Evolutionary conservation across 768 basidiomycete genomes (phyloP), one percentile per base, ranked within the genome.

Genomic region (Lentinus tigrinus): DNA sequence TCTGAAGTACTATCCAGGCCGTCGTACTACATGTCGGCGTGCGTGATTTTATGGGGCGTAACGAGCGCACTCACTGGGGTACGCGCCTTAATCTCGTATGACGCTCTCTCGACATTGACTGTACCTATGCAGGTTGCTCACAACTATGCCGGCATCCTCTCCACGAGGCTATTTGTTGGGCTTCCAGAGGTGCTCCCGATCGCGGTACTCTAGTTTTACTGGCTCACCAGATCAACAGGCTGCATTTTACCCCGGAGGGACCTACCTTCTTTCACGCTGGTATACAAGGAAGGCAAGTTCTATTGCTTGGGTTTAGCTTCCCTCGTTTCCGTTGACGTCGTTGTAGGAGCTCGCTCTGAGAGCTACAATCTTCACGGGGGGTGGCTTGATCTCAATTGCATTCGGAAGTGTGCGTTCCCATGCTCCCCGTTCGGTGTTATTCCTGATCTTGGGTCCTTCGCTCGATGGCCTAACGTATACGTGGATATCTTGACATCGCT

Each of bases 31-130:
- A 31, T 31, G 7, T 6, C 31, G 7, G 31, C 31, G 31, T 31
- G 31, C 11, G 31, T 31, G 31, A 11, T 84, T 17, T 60, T 77
- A 3, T 89, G 87, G 86, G 86, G 87, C 2, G 47, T 85, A 16
- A 83, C 82, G 3, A 86, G 85, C 51, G 75, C 81, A 5, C 65
- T 87, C 43, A 88, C 86, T 19, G 88, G 86, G 11, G 85, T 85
- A 65, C 42, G 78, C 21, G 14, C 7, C 3, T 14, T 23, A 58
- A 4, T 51, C 36, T 11, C 2, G 24, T 28, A n/a, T 23, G 8
- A 47, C 23, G 24, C 11, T 31, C 26, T 17, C 38, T 17, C 19
- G 47, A 19, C 8, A 2, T 60, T 34, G 36, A 21, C 28, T 19
- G 34, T 48, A 24, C 34, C 1, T 46, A 6, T 23, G 19, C 52